phyloP scores from a whole-genome alignment of 208 protist genomes.

The Leptomonas pyrrhocoris region DNA sequence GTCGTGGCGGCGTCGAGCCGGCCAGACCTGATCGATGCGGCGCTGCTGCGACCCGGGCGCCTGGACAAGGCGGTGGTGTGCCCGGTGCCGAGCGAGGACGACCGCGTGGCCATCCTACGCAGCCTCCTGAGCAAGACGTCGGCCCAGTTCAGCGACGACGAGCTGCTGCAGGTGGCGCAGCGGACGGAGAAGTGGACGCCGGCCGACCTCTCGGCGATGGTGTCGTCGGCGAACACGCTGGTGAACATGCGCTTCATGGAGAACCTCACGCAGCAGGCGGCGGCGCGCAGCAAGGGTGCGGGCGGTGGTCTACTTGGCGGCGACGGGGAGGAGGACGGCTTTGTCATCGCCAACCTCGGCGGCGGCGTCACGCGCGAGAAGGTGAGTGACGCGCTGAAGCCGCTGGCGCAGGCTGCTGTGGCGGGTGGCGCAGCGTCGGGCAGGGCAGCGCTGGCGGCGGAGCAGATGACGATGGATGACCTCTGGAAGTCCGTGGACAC shows the following conservation, averaged over 20 bases:
- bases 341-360: conserved; percentile 59
- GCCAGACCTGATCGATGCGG: conserved; percentile 97
- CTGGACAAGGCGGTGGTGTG: conserved; percentile 90
- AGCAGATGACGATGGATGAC: conserved; percentile 57
- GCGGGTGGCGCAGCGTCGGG: background rate
- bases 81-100: conserved; percentile 75
- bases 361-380: conserved; percentile 65
- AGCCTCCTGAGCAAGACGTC: conserved; percentile 99
- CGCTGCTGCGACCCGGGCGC: conserved; percentile 90
- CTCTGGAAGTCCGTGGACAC: conserved; percentile 50
- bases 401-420: conserved; percentile 16
- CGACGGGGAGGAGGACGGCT: conserved; percentile 38
- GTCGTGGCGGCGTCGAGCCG: conserved; percentile 99
- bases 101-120: conserved; percentile 95
- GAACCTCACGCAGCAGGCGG: conserved; percentile 28
- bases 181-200: conserved; percentile 81
- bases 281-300: conserved; percentile 5
- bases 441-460: conserved; percentile 14
- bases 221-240: conserved; percentile 74
- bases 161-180: conserved; percentile 55
- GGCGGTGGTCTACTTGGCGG: conserved; percentile 3
- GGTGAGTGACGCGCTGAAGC: conserved; percentile 58
- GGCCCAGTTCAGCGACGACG: conserved; percentile 67
- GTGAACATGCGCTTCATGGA: conserved; percentile 82
- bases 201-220: conserved; percentile 77